Evolutionary conservation across 2,329 filamentous ascomycete genomes (phyloP).

Genomic region (Macrophomina pseudophaseolina): DNA sequence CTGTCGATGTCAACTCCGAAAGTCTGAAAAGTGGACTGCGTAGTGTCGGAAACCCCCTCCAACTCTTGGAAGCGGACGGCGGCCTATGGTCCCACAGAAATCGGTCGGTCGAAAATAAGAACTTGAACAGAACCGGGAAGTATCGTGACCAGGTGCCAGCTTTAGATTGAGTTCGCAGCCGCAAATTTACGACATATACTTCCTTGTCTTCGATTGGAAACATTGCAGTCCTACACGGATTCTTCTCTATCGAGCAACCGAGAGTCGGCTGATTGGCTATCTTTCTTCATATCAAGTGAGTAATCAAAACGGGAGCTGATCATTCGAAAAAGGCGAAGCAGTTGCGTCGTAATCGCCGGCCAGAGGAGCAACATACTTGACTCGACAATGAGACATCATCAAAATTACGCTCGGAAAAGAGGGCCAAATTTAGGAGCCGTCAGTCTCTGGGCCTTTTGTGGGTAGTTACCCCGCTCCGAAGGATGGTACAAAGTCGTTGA

Average conservation of each 20-base stretch:
- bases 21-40: slow-evolving; percentile 9
- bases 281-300: not conserved
- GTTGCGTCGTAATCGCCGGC: not conserved
- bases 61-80: not conserved
- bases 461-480: not conserved
- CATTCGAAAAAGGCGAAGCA: not conserved
- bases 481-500: not conserved
- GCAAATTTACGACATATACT: not conserved
- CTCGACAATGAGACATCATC: not conserved
- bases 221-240: not conserved
- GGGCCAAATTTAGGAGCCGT: not conserved
- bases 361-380: not conserved
- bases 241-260: not conserved
- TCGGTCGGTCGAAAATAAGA: not conserved
- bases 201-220: not conserved
- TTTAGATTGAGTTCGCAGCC: not conserved
- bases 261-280: not conserved
- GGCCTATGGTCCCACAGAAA: not conserved
- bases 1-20: not conserved
- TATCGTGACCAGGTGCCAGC: not conserved
- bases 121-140: not conserved
- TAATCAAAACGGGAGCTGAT: too few relatives aligned
- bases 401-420: not conserved
- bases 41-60: not conserved
- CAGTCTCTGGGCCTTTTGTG: not conserved